These are phyloP conservation scores for Tulasnella sp. DNA, from an alignment of 768 basidiomycete genomes.

Conservation along the genomic window DNA sequence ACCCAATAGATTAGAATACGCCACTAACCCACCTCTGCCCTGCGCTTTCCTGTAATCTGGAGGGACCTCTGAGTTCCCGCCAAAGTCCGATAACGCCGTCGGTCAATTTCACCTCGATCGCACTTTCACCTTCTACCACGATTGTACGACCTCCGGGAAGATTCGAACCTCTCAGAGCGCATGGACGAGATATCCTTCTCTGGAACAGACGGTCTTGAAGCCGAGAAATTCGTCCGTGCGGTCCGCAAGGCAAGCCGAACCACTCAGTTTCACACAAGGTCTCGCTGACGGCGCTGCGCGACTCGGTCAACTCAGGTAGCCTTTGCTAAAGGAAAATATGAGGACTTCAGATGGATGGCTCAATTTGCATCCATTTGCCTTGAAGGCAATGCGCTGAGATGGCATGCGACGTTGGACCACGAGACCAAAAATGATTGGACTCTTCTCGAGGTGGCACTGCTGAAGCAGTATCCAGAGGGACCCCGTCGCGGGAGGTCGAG, in stretches of 20 bases:
- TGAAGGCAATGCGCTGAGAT: neutral
- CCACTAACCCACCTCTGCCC: too few relatives aligned
- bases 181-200: neutral
- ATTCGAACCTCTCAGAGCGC: neutral
- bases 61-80: neutral
- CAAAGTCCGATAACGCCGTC: neutral
- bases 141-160: neutral
- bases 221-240: neutral
- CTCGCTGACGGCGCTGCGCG: neutral
- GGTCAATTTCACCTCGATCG: neutral
- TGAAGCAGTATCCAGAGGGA: neutral
- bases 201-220: neutral
- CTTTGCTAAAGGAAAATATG: neutral
- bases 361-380: neutral
- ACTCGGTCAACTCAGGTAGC: neutral
- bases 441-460: neutral
- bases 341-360: neutral
- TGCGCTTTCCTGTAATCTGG: too few relatives aligned
- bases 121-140: neutral
- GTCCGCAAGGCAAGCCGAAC: neutral
- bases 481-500: neutral
- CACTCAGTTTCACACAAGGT: neutral
- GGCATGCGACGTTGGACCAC: neutral
- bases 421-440: neutral
- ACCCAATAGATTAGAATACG: too few relatives aligned